Percentiles rank a stretch among this genome's conserved stretches.
Conservation (phyloP, 345 rosid species). For the Dipteronia dyeriana region DNA sequence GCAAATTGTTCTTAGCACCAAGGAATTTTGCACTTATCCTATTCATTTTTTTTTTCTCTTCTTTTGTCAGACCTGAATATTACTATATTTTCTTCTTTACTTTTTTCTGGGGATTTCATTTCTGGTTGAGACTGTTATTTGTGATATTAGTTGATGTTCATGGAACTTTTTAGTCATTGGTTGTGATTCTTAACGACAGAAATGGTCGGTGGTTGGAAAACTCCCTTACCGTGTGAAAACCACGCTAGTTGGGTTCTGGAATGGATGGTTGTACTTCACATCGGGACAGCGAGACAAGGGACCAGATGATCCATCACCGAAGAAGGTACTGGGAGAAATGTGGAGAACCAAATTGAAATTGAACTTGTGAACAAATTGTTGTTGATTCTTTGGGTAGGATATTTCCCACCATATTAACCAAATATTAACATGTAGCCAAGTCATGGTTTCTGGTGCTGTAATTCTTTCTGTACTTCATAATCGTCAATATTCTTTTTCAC, state of each 20-base stretch:
- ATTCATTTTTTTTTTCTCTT: not conserved
- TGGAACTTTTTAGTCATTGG: not conserved
- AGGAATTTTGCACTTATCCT: not conserved
- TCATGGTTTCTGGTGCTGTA: not conserved
- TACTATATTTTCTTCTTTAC: not conserved
- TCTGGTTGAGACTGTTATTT: not conserved
- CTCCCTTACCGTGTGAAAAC: slow-evolving; percentile 97
- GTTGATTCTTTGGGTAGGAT: slow-evolving; percentile 17
- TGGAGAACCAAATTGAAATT: slow-evolving; percentile 87
- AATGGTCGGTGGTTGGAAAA: slow-evolving; percentile 86
- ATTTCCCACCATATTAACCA: not conserved
- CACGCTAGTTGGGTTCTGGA: slow-evolving; percentile 79
- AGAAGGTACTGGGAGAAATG: slow-evolving; percentile 81
- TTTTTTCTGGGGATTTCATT: not conserved
- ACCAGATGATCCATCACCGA: slow-evolving; percentile 76
- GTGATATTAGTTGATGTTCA: not conserved
- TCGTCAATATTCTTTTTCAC: not conserved
- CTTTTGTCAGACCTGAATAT: not conserved
- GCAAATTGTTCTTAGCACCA: not conserved
- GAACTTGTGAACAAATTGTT: slow-evolving; percentile 33
- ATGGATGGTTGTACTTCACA: slow-evolving; percentile 85
- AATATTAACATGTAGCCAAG: slow-evolving; percentile 9
- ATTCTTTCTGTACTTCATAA: not conserved
- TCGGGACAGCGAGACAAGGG: slow-evolving; percentile 98
- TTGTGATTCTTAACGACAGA: slow-evolving; percentile 39